Percentiles rank a stretch among this genome's conserved stretches.
phyloP scores from a whole-genome alignment of 257 asterid genomes.

The Asclepias syriaca region DNA sequence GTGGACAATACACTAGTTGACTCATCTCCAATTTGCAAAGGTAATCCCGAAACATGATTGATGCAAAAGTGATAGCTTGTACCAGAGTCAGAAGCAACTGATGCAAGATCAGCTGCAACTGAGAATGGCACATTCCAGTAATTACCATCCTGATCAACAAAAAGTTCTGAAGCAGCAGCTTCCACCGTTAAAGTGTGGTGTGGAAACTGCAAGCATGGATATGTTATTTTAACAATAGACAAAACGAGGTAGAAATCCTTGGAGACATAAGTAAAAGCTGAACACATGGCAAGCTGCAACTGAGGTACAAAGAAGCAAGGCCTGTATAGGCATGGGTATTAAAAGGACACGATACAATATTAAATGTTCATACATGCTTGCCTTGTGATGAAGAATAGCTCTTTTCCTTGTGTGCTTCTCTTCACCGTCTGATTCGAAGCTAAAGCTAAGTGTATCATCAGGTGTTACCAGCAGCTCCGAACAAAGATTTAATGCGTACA shows the following conservation, averaged over 20 bases:
- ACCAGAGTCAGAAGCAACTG: slow-evolving; percentile 51
- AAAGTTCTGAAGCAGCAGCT: slow-evolving; percentile 71
- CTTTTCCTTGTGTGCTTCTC: slow-evolving; percentile 42
- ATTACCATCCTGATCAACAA: slow-evolving; percentile 53
- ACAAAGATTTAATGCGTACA: slow-evolving; percentile 57
- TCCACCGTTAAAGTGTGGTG: slow-evolving; percentile 59
- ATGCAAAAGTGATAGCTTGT: slow-evolving; percentile 55
- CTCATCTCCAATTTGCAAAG: slow-evolving; percentile 37
- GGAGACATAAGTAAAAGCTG: background rate
- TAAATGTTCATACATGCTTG: slow-evolving; percentile 42
- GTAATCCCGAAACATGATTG: slow-evolving; percentile 52
- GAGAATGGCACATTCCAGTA: slow-evolving; percentile 82
- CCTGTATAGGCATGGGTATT: too few species aligned
- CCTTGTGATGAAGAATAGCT: slow-evolving; percentile 84
- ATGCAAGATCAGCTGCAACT: slow-evolving; percentile 57
- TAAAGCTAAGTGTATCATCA: slow-evolving; percentile 45
- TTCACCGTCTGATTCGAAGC: slow-evolving; percentile 45
- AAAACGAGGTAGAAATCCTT: background rate
- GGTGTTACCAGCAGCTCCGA: slow-evolving; percentile 67
- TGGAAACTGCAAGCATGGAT: slow-evolving; percentile 49
- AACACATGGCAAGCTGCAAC: background rate
- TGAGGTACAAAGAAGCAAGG: background rate
- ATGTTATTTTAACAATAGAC: background rate
- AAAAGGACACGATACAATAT: background rate
- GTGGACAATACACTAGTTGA: slow-evolving; percentile 29